Evolutionary conservation across 1,139 yeast genomes (phyloP), one percentile per base, ranked within the genome.

Genomic region (Candida sanyaensis): DNA sequence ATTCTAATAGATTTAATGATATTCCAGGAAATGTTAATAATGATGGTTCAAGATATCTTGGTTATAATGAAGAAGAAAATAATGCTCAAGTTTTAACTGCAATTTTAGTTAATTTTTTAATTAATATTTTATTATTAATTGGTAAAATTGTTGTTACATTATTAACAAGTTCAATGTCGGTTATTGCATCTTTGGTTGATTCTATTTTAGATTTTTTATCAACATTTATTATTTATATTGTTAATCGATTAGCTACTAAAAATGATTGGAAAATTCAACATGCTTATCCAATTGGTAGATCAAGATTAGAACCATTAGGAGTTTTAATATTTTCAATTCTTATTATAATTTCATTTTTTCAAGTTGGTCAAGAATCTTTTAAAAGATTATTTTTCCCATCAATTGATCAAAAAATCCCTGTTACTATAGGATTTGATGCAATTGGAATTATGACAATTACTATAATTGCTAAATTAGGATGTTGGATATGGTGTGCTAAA

Each of bases 121-220:
- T 86, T 46, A 88, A 88, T 62, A 68, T 86, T 29, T 49, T 85
- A 2, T 67, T 88, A 48, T 69, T 88, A 44, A 48, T 77, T 3
- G 93, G 90, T 2, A 88, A 88, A 57, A 54, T 77, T 3, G 68
- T 77, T 9, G 91, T 86, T n/a, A 81, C 86, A 0, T 55, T 82
- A 13, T 65, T 83, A 56, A 85, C 93, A 2, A 77, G 73, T 58
- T 88, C 95, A 8, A 78, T 88, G 55, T 86, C 95, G 4, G 81
- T 88, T 44, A 73, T 87, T 44, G 96, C 96, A 0, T 86, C 95
- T 1, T 75, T 88, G 54, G 86, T 88, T 37, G 95, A 88, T 65
- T 86, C 93, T 1, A 71, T 83, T 0, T 74, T 88, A 53, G 96
- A 88, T 61, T 84, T 88, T 49, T 66, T 88, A 49, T 86, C 93